Conservation (phyloP, 73 alveolate genomes). For the Durusdinium trenchii region DNA sequence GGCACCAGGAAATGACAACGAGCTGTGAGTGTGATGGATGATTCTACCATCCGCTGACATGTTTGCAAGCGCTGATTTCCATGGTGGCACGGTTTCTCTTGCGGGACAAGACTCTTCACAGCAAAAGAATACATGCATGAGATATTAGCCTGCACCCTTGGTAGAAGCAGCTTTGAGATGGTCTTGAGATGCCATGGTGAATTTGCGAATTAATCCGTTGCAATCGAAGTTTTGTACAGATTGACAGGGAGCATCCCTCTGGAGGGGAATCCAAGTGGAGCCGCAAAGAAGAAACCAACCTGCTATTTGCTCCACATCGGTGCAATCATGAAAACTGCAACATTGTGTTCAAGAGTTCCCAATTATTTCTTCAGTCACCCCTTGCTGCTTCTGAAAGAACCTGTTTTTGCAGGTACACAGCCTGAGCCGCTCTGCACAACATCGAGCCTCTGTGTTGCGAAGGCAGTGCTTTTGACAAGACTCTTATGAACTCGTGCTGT, state of each 20-base stretch:
- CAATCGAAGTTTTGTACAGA: slow-evolving; percentile 7
- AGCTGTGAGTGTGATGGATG: too few relatives aligned
- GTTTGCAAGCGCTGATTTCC: slow-evolving; percentile 48
- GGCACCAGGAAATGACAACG: too few relatives aligned
- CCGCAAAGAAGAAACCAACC: not conserved
- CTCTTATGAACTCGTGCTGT: not conserved
- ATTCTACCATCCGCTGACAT: slow-evolving; percentile 9
- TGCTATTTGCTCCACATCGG: not conserved
- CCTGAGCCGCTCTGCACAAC: not conserved
- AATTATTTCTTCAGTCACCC: not conserved
- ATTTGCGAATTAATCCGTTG: not conserved
- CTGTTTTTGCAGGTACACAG: slow-evolving; percentile 39
- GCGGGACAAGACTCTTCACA: not conserved
- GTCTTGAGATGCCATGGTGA: slow-evolving; percentile 2
- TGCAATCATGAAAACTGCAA: not conserved
- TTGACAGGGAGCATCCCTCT: not conserved
- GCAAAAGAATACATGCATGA: too few relatives aligned
- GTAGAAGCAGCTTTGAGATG: too few relatives aligned
- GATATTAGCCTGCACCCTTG: too few relatives aligned
- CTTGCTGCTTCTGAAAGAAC: not conserved
- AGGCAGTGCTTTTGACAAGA: not conserved
- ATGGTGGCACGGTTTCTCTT: not conserved
- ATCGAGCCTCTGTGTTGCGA: not conserved
- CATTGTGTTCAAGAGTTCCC: not conserved
- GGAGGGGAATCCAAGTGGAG: slow-evolving; percentile 43